Base-by-base conservation (phyloP, 2,329 filamentous ascomycete genomes). In the Mycosphaerella sp. region DNA sequence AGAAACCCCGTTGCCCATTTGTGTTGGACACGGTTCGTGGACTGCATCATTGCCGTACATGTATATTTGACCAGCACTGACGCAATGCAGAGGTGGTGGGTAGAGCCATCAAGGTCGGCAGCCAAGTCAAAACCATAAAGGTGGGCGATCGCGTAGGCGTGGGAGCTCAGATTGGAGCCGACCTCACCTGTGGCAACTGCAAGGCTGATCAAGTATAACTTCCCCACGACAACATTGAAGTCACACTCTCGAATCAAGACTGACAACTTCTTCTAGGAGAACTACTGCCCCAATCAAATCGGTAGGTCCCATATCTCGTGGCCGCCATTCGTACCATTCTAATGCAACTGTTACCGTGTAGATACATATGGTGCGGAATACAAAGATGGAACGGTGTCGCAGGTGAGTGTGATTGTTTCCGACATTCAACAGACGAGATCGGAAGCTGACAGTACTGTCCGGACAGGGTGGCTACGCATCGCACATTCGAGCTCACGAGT, bases 401-500 rank as follows among this genome's bases (percentile, higher is more conserved):
- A 84, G 26, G 26, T 29, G 26, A 29, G 6, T 29, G 5, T 29
- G 3, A 29, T 6, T 4, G 26, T 29, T 29, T 29, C 26, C 5
- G 6, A 1, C 26, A 29, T 29, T 29, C 6, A 4, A 29, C 5
- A 29, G 1, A 29, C 26, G 5, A 6, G 26, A 29, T 29, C 3
- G 26, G 26, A 29, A 29, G 26, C 26, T 29, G 5, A 29, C 26
- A 29, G 26, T 29, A 21, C 21, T 21, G 26, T 29, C 26, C 26
- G 26, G 26, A 29, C 6, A 29, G 67, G 83, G 83, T 53, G 83
- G 83, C n/a, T 86, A 85, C 69, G 75, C 81, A 4, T 81, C 78
- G 50, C 82, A 89, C 67, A 78, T 89, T 17, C 79, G 86, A 61
- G 82, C 84, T 1, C 86, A 92, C 71, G 85, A 91, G 72, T 86